Evolutionary conservation across 345 rosid species (phyloP).

Genomic region (Salix caprea): DNA sequence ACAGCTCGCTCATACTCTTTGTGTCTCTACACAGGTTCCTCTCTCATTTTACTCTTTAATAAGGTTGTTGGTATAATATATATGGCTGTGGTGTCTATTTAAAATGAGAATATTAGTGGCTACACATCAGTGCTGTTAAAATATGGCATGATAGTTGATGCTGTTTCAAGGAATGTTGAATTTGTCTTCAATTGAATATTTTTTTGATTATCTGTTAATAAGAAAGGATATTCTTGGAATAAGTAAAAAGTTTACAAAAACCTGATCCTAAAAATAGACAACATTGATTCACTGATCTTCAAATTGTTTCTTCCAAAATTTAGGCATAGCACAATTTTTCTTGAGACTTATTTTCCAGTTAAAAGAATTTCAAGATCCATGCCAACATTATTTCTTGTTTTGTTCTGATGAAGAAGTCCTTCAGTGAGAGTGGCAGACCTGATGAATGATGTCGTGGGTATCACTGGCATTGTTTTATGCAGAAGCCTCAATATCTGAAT

Average conservation of each 20-base stretch:
- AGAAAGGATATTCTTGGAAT: background rate
- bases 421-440: background rate
- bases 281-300: background rate
- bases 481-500: background rate
- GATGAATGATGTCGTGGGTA: background rate
- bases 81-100: background rate
- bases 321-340: background rate
- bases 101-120: background rate
- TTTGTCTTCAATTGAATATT: background rate
- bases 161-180: background rate
- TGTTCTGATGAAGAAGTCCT: background rate
- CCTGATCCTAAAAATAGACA: background rate
- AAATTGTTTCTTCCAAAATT: background rate
- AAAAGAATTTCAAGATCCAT: background rate
- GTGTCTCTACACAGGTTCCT: slow-evolving; percentile 82
- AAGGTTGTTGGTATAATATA: background rate
- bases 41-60: slow-evolving; percentile 4
- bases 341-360: background rate
- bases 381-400: background rate
- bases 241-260: background rate
- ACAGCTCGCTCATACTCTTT: slow-evolving; percentile 76
- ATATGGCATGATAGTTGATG: background rate
- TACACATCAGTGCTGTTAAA: background rate
- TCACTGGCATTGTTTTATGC: background rate
- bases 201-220: background rate